phyloP scores from a whole-genome alignment of 2,329 filamentous ascomycete genomes.

The Exophiala bonariae region DNA sequence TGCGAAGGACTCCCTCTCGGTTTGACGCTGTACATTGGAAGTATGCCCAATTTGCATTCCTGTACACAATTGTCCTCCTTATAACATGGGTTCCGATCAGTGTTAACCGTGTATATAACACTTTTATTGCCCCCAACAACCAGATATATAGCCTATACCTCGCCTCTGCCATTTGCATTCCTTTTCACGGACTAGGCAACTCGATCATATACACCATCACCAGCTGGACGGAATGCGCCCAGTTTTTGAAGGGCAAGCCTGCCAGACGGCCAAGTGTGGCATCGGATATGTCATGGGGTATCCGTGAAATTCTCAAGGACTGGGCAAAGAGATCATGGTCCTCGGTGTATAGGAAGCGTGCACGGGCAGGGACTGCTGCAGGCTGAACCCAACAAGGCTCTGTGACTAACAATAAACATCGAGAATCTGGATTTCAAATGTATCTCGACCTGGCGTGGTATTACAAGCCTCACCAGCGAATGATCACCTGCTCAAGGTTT shows the following conservation, averaged over 20 bases:
- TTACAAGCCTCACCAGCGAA: too few species aligned
- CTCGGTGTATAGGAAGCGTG: too few species aligned
- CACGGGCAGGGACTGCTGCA: too few species aligned
- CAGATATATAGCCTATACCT: conserved; percentile 21
- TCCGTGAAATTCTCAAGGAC: not conserved
- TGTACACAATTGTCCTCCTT: conserved; percentile 19
- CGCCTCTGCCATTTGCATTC: conserved; percentile 17
- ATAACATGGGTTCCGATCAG: conserved; percentile 23
- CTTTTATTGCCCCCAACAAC: conserved; percentile 16
- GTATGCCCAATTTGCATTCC: conserved; percentile 22
- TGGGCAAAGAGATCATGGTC: not conserved
- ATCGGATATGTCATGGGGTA: not conserved
- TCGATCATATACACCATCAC: conserved; percentile 19
- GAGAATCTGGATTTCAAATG: too few species aligned
- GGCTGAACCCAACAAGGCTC: too few species aligned
- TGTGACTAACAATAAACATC: too few species aligned
- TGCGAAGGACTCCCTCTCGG: conserved; percentile 12
- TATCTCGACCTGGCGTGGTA: too few species aligned
- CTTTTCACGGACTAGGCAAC: conserved; percentile 19
- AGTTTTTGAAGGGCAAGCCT: conserved; percentile 10
- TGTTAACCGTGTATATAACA: conserved; percentile 21
- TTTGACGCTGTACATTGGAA: conserved; percentile 21
- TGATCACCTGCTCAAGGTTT: too few species aligned
- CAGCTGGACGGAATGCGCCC: conserved; percentile 16
- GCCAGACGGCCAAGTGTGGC: not conserved